Conservation (phyloP, 306 rosid species). For the Medicago lupulina region DNA sequence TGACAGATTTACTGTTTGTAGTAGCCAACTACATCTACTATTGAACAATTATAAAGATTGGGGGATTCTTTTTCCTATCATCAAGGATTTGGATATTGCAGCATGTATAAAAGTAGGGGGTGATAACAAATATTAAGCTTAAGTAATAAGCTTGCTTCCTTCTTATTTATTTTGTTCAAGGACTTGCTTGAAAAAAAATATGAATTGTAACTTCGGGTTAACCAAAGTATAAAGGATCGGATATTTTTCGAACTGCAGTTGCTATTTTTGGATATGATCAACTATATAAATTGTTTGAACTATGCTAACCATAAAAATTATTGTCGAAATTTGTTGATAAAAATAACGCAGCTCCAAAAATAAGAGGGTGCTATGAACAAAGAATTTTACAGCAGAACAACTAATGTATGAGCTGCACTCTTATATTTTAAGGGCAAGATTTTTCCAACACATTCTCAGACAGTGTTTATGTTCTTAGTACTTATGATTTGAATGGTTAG, state of each 20-base stretch:
- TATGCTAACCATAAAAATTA: not conserved
- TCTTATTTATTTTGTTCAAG: slow-evolving; percentile 11
- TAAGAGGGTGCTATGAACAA: not conserved
- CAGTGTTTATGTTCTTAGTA: not conserved
- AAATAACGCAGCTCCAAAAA: not conserved
- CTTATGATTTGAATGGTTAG: slow-evolving; percentile 19
- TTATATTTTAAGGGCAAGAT: slow-evolving; percentile 7
- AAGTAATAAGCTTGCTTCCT: slow-evolving; percentile 57
- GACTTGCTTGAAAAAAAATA: slow-evolving; percentile 1
- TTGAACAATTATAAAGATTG: slow-evolving; percentile 52
- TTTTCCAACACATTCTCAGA: not conserved
- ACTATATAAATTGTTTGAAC: not conserved
- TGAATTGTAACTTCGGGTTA: slow-evolving; percentile 17
- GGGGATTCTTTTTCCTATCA: slow-evolving; percentile 59
- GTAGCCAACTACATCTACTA: slow-evolving; percentile 43
- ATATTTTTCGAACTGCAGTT: not conserved
- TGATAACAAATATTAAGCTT: slow-evolving; percentile 53
- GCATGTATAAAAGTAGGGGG: slow-evolving; percentile 62
- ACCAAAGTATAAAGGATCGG: slow-evolving; percentile 32
- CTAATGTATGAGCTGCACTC: not conserved
- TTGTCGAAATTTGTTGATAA: not conserved
- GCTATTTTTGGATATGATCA: not conserved
- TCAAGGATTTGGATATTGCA: slow-evolving; percentile 58
- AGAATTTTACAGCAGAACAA: slow-evolving; percentile 15
- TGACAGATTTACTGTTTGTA: slow-evolving; percentile 46